Evolutionary conservation across 345 rosid species (phyloP).

Genomic region (Trapa incisa): DNA sequence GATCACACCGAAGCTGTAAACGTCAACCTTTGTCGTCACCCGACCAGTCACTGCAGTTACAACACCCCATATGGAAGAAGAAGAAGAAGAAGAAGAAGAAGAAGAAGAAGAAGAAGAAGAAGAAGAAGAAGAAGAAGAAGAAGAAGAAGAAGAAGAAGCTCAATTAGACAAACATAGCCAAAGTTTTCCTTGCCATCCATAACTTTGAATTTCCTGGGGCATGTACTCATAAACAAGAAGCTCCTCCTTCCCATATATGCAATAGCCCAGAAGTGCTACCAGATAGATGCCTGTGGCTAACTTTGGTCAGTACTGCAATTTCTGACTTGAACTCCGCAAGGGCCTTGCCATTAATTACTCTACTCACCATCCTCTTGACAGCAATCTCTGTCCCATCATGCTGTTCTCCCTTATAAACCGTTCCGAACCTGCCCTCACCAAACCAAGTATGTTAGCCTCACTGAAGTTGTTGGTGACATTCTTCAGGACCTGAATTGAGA

Average conservation of each 20-base stretch:
- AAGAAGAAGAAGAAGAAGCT: not conserved
- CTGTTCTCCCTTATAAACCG: slow-evolving; percentile 76
- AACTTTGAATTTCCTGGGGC: slow-evolving; percentile 60
- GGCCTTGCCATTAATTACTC: slow-evolving; percentile 55
- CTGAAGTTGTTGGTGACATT: slow-evolving; percentile 73
- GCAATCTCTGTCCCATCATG: slow-evolving; percentile 87
- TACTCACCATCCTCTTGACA: slow-evolving; percentile 76
- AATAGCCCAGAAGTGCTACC: slow-evolving; percentile 75
- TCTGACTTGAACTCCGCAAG: slow-evolving; percentile 63
- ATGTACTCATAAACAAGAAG: slow-evolving; percentile 76
- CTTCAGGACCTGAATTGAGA: slow-evolving; percentile 73
- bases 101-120: not conserved
- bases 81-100: no score
- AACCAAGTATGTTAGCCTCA: slow-evolving; percentile 54
- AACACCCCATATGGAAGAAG: slow-evolving; percentile 1
- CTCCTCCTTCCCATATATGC: slow-evolving; percentile 83
- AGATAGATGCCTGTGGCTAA: slow-evolving; percentile 63
- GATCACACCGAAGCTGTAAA: slow-evolving; percentile 83
- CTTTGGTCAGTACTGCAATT: slow-evolving; percentile 71
- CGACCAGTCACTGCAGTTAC: slow-evolving; percentile 69
- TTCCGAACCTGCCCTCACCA: slow-evolving; percentile 60
- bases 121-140: not conserved
- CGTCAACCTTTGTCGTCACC: slow-evolving; percentile 86
- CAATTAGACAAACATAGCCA: no score
- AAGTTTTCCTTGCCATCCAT: no score